These are phyloP conservation scores for Solanum peruvianum DNA, from an alignment of 257 asterid species.

Conservation along the genomic window DNA sequence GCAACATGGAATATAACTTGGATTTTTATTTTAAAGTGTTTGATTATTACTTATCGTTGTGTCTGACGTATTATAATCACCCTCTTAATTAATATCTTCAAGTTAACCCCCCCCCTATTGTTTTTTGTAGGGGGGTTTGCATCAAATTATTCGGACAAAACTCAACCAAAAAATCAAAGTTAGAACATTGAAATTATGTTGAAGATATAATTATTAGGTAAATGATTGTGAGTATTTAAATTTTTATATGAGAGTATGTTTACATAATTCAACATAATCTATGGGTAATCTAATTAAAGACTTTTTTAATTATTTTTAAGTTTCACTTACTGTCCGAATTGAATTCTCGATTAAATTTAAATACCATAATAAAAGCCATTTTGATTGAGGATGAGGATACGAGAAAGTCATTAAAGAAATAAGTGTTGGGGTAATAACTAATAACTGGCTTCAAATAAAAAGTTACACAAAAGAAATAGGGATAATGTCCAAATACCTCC, in stretches of 20 bases:
- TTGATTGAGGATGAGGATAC: neutral
- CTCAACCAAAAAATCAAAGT: neutral
- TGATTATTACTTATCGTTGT: neutral
- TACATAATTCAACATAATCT: neutral
- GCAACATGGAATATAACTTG: neutral
- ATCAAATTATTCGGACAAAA: neutral
- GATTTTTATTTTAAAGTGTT: neutral
- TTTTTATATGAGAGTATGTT: neutral
- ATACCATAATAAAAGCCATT: accelerated
- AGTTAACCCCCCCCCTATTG: too few relatives aligned
- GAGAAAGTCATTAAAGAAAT: neutral
- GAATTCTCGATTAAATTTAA: too few relatives aligned
- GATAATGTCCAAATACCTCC: too few relatives aligned
- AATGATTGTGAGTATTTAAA: neutral
- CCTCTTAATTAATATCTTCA: too few relatives aligned
- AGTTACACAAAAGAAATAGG: too few relatives aligned
- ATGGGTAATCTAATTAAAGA: neutral
- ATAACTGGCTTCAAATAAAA: neutral
- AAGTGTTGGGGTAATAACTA: neutral
- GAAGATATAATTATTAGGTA: neutral
- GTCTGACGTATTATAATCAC: neutral
- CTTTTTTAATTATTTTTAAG: too few relatives aligned
- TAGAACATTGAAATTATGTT: neutral
- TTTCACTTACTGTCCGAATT: too few relatives aligned
- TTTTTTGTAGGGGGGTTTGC: neutral